A percentile compares a stretch with the other conserved stretches of the same genome.
Conservation (phyloP, 768 basidiomycete species). For the Calvatia gigantea region DNA sequence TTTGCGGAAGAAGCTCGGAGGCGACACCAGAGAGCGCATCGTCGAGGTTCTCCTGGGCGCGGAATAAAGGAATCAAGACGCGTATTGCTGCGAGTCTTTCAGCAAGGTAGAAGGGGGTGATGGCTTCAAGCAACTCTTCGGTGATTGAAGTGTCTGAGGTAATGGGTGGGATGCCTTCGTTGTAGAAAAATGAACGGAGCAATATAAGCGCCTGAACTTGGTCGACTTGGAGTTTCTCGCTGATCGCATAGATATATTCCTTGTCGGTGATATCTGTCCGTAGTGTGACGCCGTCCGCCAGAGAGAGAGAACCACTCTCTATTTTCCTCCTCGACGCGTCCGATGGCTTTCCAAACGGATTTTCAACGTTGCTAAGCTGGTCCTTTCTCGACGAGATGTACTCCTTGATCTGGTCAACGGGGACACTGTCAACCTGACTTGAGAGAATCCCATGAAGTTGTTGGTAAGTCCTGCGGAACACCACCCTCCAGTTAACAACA, state of each 20-base stretch:
- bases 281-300: slow-evolving; percentile 62
- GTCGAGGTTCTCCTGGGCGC: slow-evolving; percentile 56
- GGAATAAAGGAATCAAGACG: slow-evolving; percentile 70
- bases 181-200: slow-evolving; percentile 74
- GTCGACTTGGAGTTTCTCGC: slow-evolving; percentile 71
- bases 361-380: slow-evolving; percentile 53
- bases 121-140: slow-evolving; percentile 60
- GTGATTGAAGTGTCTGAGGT: slow-evolving; percentile 35
- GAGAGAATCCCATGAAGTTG: slow-evolving; percentile 52
- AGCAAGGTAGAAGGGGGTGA: slow-evolving; percentile 79
- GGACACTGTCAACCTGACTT: slow-evolving; percentile 56
- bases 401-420: slow-evolving; percentile 54
- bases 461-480: slow-evolving; percentile 50
- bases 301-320: slow-evolving; percentile 61
- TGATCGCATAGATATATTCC: slow-evolving; percentile 68
- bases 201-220: slow-evolving; percentile 76
- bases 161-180: slow-evolving; percentile 54
- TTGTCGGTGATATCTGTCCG: slow-evolving; percentile 69
- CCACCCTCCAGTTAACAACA: neutral
- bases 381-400: slow-evolving; percentile 54
- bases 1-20: slow-evolving; percentile 46
- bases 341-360: slow-evolving; percentile 62
- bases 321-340: slow-evolving; percentile 63
- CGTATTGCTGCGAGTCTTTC: slow-evolving; percentile 74
- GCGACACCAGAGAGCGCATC: slow-evolving; percentile 57